Conservation (phyloP, 1,139 yeast species). For the Sugiyamaella japonica region DNA sequence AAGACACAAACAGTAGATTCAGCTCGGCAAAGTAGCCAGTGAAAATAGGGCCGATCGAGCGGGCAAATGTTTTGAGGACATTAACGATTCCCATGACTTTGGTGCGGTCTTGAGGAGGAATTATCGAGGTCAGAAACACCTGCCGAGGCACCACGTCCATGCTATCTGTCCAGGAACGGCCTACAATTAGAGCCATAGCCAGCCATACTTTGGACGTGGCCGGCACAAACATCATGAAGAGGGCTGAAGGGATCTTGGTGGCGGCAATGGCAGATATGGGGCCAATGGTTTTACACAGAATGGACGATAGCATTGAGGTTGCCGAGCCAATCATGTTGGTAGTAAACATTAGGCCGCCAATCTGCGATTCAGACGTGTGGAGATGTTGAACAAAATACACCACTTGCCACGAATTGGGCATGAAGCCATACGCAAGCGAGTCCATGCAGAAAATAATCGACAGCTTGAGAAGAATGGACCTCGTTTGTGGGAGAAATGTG, state of each 20-base stretch:
- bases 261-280: slow-evolving; percentile 73
- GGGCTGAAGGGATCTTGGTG: slow-evolving; percentile 80
- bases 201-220: slow-evolving; percentile 34
- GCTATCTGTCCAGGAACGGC: slow-evolving; percentile 58
- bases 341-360: slow-evolving; percentile 58
- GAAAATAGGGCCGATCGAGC: slow-evolving; percentile 76
- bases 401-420: slow-evolving; percentile 86
- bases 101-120: slow-evolving; percentile 63
- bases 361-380: slow-evolving; percentile 34
- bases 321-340: slow-evolving; percentile 61
- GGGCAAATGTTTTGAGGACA: slow-evolving; percentile 79
- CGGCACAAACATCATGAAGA: slow-evolving; percentile 61
- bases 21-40: slow-evolving; percentile 70
- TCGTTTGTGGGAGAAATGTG: slow-evolving; percentile 24
- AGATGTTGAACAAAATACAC: slow-evolving; percentile 57
- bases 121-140: slow-evolving; percentile 66
- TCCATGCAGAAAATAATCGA: slow-evolving; percentile 66
- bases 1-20: slow-evolving; percentile 56
- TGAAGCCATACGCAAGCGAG: slow-evolving; percentile 83
- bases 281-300: slow-evolving; percentile 64
- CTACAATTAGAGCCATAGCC: slow-evolving; percentile 44
- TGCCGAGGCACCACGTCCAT: slow-evolving; percentile 95
- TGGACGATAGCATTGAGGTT: slow-evolving; percentile 70
- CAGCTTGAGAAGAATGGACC: slow-evolving; percentile 35
- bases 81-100: slow-evolving; percentile 83